Base-by-base conservation (phyloP, 345 rosid genomes). In the Passiflora organensis region DNA sequence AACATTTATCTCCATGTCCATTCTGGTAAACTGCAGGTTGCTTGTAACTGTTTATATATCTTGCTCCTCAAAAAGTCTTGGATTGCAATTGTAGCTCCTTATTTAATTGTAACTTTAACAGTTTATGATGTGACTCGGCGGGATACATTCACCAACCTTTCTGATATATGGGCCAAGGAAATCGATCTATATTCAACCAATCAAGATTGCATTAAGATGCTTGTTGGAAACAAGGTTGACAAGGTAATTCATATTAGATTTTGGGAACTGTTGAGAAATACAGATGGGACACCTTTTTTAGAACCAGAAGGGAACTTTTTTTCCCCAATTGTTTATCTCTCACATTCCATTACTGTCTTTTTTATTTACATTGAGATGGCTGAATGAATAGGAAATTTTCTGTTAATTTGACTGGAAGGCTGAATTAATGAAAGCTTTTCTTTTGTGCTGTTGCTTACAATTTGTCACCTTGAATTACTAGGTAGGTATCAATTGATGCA, bases 161-260 rank as follows among this genome's bases (percentile, higher is more conserved):
- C 96, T 13, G 93, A 86, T 48, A 73, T 91, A 66, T 88, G 98
- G 98, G 95, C 96, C 20, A 91, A 91, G 63, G 96, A 91, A 74
- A 81, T 91, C 34, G 98, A 91, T 49, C 72, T 86, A 61, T 88
- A 91, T 78, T 83, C 91, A 0, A 91, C 96, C 32, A 91, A 85
- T 72, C 96, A 81, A 70, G 94, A 87, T 47, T 91, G 95, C 78
- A 77, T 88, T 75, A 91, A 88, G 83, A 81, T 91, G 96, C 96
- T 91, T 62, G 96, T 91, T 50, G 98, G 96, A 55, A 91, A 91
- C 67, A 91, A 91, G 80, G 90, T 86, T 21, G 98, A 91, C 59
- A 86, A 86, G 95, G 93, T 88, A 73, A 32, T 38, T 6, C 41
- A 10, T 16, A 18, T 6, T 14, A 18, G 16, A 38, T 13, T 32